Conservation (phyloP, 2,329 filamentous ascomycete genomes). For the Furcasterigmium sp. region DNA sequence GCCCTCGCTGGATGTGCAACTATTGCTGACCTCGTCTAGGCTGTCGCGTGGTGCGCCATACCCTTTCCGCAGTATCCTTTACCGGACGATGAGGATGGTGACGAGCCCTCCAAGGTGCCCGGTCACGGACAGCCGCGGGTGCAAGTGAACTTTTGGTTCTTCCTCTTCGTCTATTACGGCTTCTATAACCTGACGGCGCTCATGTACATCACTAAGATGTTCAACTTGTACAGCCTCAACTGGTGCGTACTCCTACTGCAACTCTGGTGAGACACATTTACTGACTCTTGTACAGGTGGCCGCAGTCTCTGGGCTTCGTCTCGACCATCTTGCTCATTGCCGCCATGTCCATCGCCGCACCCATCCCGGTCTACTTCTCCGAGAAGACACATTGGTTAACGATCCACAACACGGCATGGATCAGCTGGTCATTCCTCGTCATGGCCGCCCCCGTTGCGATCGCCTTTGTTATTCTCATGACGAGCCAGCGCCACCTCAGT, state of each 20-base stretch:
- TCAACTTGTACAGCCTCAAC: conserved; percentile 66
- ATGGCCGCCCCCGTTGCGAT: conserved; percentile 66
- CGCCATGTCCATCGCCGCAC: conserved; percentile 51
- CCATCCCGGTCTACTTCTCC: conserved; percentile 55
- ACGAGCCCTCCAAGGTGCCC: conserved; percentile 34
- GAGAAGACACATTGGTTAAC: conserved; percentile 49
- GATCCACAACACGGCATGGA: conserved; percentile 62
- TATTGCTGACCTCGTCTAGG: conserved; percentile 28
- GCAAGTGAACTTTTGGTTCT: conserved; percentile 67
- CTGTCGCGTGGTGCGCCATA: conserved; percentile 59
- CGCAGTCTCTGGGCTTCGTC: conserved; percentile 57
- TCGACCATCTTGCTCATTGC: conserved; percentile 59
- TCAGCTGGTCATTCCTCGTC: conserved; percentile 63
- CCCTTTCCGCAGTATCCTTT: conserved; percentile 61
- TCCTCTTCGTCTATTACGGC: conserved; percentile 64
- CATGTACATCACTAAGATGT: conserved; percentile 67
- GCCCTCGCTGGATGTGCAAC: too few relatives aligned
- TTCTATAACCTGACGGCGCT: conserved; percentile 64
- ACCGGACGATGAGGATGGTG: conserved; percentile 34
- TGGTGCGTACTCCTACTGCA: too few relatives aligned
- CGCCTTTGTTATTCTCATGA: conserved; percentile 58
- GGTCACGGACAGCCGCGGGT: conserved; percentile 61
- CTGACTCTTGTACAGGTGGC: too few relatives aligned
- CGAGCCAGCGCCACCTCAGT: conserved; percentile 57
- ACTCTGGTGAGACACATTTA: too few relatives aligned